phyloP scores from a whole-genome alignment of 306 rosid genomes.

The Acacia crassicarpa region DNA sequence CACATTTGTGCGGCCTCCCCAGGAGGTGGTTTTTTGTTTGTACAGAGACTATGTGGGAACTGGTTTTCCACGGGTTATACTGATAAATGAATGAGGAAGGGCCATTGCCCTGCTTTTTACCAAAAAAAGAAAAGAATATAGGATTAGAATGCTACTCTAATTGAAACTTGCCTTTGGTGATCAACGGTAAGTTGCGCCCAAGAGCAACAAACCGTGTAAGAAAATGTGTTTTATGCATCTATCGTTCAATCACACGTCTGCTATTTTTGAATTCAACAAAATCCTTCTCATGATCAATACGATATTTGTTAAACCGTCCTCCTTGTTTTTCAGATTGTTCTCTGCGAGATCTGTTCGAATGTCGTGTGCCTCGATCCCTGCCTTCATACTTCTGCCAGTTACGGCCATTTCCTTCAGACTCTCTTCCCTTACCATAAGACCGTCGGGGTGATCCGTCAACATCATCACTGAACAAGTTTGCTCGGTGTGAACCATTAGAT shows the following conservation, averaged over 20 bases:
- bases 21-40: no score
- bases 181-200: conserved; percentile 8
- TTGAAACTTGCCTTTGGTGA: background rate
- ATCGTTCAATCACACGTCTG: conserved; percentile 81
- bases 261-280: conserved; percentile 63
- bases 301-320: conserved; percentile 34
- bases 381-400: conserved; percentile 39
- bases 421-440: conserved; percentile 36
- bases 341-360: conserved; percentile 31
- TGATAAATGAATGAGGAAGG: no score
- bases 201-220: background rate
- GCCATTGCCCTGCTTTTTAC: no score
- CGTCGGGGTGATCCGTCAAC: conserved; percentile 45
- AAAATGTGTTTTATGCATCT: conserved; percentile 28
- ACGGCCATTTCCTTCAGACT: conserved; percentile 41
- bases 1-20: no score
- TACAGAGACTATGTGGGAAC: no score
- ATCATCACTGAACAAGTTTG: conserved; percentile 47
- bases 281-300: conserved; percentile 44
- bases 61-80: no score
- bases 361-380: conserved; percentile 30
- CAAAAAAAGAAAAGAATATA: no score
- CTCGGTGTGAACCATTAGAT: conserved; percentile 46
- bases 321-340: conserved; percentile 40
- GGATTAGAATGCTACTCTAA: background rate